Conservation (phyloP, 1,284 basidiomycete species). For the Hymenochaete sp. region DNA sequence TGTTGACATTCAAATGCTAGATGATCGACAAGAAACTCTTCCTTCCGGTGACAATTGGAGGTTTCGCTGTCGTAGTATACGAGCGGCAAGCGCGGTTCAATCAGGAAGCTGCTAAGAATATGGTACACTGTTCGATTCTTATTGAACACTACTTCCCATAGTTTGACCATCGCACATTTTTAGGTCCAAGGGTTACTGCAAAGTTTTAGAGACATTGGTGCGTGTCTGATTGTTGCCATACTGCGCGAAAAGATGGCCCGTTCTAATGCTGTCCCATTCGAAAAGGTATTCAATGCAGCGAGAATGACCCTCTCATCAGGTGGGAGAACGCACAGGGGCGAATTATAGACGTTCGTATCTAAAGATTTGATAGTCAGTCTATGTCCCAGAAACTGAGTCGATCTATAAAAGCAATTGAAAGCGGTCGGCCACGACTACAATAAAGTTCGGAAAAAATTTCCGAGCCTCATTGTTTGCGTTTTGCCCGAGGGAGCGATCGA, state of each 20-base stretch:
- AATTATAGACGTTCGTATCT: slow-evolving; percentile 36
- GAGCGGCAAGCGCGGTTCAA: slow-evolving; percentile 49
- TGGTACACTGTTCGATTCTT: too few species aligned
- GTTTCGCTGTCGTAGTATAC: slow-evolving; percentile 58
- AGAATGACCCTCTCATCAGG: slow-evolving; percentile 34
- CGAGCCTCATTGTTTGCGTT: slow-evolving; percentile 54
- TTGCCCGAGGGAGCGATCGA: slow-evolving; percentile 69
- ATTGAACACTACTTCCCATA: too few species aligned
- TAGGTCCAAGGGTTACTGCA: slow-evolving; percentile 37
- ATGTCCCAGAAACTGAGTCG: background rate
- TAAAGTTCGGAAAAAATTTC: slow-evolving; percentile 32
- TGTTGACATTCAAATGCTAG: slow-evolving; percentile 26
- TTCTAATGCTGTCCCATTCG: background rate
- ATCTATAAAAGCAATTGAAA: slow-evolving; percentile 35
- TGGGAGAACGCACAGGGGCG: slow-evolving; percentile 48
- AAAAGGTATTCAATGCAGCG: slow-evolving; percentile 43
- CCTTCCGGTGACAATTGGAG: slow-evolving; percentile 38
- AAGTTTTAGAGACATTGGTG: slow-evolving; percentile 48
- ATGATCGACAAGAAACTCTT: slow-evolving; percentile 58
- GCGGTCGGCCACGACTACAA: slow-evolving; percentile 37
- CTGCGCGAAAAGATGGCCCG: background rate
- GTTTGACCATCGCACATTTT: background rate
- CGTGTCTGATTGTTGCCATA: slow-evolving; percentile 22
- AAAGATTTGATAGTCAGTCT: too few species aligned
- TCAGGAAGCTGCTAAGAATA: slow-evolving; percentile 34